Evolutionary conservation across 805 yeast genomes (phyloP).

Genomic region (Priceomyces carsonii): DNA sequence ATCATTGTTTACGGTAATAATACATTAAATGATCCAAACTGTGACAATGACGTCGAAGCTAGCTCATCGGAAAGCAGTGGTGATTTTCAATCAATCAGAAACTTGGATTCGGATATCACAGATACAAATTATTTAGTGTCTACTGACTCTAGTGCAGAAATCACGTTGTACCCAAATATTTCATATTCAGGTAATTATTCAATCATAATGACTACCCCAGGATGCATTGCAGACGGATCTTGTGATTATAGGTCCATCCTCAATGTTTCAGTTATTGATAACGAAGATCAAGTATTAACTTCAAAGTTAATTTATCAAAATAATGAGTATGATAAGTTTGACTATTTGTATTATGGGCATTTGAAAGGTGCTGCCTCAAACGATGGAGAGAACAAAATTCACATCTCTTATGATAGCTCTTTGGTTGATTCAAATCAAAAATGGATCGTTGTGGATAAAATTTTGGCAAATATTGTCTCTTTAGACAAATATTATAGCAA

Average conservation of each 20-base stretch:
- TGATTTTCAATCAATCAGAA: conserved; percentile 26
- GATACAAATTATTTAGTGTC: conserved; percentile 37
- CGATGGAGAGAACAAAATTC: conserved; percentile 29
- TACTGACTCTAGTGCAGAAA: conserved; percentile 29
- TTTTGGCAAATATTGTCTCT: conserved; percentile 49
- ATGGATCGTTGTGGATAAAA: conserved; percentile 71
- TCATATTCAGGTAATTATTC: conserved; percentile 74
- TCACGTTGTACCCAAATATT: conserved; percentile 66
- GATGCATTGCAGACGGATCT: conserved; percentile 68
- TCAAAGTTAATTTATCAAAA: conserved; percentile 68
- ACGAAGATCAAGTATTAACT: conserved; percentile 44
- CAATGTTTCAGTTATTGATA: conserved; percentile 65
- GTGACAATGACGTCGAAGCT: conserved; percentile 34
- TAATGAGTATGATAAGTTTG: conserved; percentile 78
- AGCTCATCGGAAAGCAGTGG: conserved; percentile 32
- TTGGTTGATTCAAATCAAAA: conserved; percentile 23
- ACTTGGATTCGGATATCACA: conserved; percentile 26
- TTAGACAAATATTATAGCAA: conserved; percentile 41
- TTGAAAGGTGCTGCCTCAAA: conserved; percentile 43
- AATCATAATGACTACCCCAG: conserved; percentile 79
- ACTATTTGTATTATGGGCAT: conserved; percentile 70
- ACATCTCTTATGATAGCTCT: conserved; percentile 25
- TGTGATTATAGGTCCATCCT: conserved; percentile 75
- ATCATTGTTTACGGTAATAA: conserved; percentile 73
- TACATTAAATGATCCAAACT: conserved; percentile 65